These are phyloP conservation scores for Crithidia thermophila DNA, from an alignment of 208 protist genomes.

Conservation along the genomic window DNA sequence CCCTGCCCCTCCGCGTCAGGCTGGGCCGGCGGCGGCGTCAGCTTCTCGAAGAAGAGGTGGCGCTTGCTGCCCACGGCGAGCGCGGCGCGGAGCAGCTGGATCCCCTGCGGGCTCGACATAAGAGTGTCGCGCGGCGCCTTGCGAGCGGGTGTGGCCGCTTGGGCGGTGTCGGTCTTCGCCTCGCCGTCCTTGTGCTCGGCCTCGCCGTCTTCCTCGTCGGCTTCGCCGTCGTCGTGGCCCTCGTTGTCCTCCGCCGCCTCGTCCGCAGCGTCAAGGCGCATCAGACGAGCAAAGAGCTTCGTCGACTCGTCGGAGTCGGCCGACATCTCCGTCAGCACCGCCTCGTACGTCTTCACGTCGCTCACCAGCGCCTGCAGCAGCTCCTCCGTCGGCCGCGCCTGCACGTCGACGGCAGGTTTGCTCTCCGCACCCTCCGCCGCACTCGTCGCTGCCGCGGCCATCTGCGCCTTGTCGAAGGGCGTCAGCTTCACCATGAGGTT, in stretches of 20 bases:
- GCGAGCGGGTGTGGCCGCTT: not conserved
- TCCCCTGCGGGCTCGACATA: conserved; percentile 52
- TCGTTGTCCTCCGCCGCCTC: conserved; percentile 17
- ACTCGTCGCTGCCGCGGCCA: conserved; percentile 14
- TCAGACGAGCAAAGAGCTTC: conserved; percentile 45
- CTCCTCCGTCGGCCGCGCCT: conserved; percentile 24
- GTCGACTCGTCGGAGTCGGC: conserved; percentile 56
- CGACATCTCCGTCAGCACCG: conserved; percentile 36
- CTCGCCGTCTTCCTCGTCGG: conserved; percentile 7
- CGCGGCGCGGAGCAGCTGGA: conserved; percentile 48
- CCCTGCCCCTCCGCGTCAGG: conserved; percentile 24
- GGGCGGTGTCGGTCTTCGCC: conserved; percentile 3
- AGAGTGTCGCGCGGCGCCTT: conserved; percentile 23
- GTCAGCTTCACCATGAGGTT: conserved; percentile 48
- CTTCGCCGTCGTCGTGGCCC: conserved; percentile 20
- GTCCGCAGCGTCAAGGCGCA: conserved; percentile 21
- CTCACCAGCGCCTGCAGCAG: conserved; percentile 40
- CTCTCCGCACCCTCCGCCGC: too few species aligned
- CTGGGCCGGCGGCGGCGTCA: conserved; percentile 28
- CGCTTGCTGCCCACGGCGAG: conserved; percentile 46
- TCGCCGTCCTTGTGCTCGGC: conserved; percentile 23
- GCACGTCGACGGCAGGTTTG: conserved; percentile 28
- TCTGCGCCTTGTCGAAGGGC: conserved; percentile 55
- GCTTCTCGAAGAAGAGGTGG: conserved; percentile 55
- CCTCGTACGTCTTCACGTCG: conserved; percentile 46